Evolutionary conservation across 805 yeast genomes (phyloP).

Genomic region (Ogataea nitratoaversa): DNA sequence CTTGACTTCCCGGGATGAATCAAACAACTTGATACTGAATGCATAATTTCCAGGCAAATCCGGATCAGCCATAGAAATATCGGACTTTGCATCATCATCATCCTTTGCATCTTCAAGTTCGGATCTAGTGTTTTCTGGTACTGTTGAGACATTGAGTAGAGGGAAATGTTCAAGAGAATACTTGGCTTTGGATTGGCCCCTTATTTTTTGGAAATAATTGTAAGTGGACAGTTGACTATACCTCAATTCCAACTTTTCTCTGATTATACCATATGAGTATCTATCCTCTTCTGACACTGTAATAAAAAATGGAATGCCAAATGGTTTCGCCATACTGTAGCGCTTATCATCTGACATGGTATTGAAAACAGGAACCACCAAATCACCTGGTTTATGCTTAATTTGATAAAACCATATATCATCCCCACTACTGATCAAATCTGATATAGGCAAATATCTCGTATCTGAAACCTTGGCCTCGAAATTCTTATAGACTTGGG

Average conservation of each 20-base stretch:
- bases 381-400: conserved; percentile 40
- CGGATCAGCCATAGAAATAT: conserved; percentile 50
- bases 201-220: conserved; percentile 28
- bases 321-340: conserved; percentile 39
- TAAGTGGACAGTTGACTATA: conserved; percentile 47
- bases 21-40: conserved; percentile 41
- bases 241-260: conserved; percentile 49
- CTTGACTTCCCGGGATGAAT: conserved; percentile 26
- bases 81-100: conserved; percentile 38
- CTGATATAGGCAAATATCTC: conserved; percentile 65
- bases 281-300: conserved; percentile 50
- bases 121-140: background rate
- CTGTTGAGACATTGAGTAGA: conserved; percentile 13
- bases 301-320: conserved; percentile 77
- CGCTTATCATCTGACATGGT: conserved; percentile 35
- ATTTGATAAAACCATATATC: conserved; percentile 56
- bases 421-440: conserved; percentile 60
- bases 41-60: conserved; percentile 45
- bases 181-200: conserved; percentile 14
- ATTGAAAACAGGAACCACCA: conserved; percentile 60
- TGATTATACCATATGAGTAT: conserved; percentile 52
- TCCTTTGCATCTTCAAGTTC: conserved; percentile 27
- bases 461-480: conserved; percentile 48
- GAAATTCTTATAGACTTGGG: conserved; percentile 65
- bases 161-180: conserved; percentile 26